Evolutionary conservation across 768 basidiomycete genomes (phyloP).

Genomic region (Omphalotus guepiniiformis): DNA sequence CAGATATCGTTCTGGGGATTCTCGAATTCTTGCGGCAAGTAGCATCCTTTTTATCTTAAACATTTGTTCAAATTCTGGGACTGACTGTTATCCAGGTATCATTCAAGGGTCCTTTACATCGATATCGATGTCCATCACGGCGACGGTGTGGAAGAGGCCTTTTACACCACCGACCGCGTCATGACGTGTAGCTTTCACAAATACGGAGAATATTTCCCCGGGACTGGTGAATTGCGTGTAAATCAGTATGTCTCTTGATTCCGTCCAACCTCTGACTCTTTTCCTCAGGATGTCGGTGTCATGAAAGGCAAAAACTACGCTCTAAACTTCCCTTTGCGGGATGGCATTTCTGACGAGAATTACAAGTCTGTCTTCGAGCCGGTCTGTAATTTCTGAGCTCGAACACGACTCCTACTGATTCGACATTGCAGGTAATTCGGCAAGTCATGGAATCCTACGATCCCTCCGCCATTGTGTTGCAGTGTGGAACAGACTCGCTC

Average conservation of each 20-base stretch:
- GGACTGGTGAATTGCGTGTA: slow-evolving; percentile 94
- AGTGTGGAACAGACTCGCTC: slow-evolving; percentile 96
- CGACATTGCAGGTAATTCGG: slow-evolving; percentile 65
- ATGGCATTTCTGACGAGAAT: slow-evolving; percentile 92
- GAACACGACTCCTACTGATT: neutral
- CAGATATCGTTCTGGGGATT: slow-evolving; percentile 97
- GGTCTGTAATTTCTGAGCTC: slow-evolving; percentile 40
- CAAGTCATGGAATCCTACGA: slow-evolving; percentile 94
- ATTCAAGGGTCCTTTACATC: slow-evolving; percentile 92
- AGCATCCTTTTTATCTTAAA: neutral
- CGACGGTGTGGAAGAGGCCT: slow-evolving; percentile 98
- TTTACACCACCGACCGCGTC: slow-evolving; percentile 97
- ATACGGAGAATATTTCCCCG: slow-evolving; percentile 98
- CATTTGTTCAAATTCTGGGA: neutral
- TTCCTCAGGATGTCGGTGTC: slow-evolving; percentile 78
- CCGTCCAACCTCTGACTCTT: slow-evolving; percentile 9
- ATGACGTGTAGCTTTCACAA: slow-evolving; percentile 99
- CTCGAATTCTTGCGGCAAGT: slow-evolving; percentile 82
- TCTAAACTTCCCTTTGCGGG: slow-evolving; percentile 90
- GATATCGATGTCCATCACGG: slow-evolving; percentile 99
- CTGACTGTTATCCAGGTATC: slow-evolving; percentile 56
- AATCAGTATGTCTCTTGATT: slow-evolving; percentile 5
- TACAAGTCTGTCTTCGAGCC: slow-evolving; percentile 96
- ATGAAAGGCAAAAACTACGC: slow-evolving; percentile 93
- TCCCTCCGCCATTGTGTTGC: slow-evolving; percentile 92